Conservation (phyloP, 1,284 basidiomycete species). For the Apiotrichum veenhuisii region DNA sequence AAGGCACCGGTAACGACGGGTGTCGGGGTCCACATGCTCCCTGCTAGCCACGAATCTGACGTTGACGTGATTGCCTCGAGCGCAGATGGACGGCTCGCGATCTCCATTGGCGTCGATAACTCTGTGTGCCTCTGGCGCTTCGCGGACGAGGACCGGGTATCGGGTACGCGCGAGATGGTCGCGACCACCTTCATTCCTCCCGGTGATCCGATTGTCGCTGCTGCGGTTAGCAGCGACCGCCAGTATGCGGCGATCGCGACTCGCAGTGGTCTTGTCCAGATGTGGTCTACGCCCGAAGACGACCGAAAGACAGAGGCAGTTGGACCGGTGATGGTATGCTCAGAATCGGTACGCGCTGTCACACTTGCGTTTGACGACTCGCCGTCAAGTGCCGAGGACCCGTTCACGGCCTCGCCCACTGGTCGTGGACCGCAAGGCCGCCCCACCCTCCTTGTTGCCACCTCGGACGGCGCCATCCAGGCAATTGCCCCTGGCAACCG, state of each 20-base stretch:
- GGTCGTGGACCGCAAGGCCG: not conserved
- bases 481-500: constrained; percentile 4
- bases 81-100: constrained; percentile 60
- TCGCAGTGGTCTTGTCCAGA: constrained; percentile 6
- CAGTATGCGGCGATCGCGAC: constrained; percentile 14
- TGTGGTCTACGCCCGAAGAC: constrained; percentile 16
- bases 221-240: constrained; percentile 17
- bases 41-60: constrained; percentile 71
- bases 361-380: constrained; percentile 13
- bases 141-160: constrained; percentile 7
- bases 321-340: not conserved
- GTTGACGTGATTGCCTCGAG: constrained; percentile 73
- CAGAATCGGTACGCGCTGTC: constrained; percentile 1
- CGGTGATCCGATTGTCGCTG: constrained; percentile 26
- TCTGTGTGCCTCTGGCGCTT: constrained; percentile 43
- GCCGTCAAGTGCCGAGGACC: constrained; percentile 10
- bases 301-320: constrained; percentile 13
- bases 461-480: constrained; percentile 16
- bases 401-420: constrained; percentile 13
- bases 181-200: constrained; percentile 6
- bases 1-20: constrained; percentile 1
- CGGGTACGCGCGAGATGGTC: constrained; percentile 32
- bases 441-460: constrained; percentile 13
- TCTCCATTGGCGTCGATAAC: constrained; percentile 72
- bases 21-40: constrained; percentile 61